These are phyloP conservation scores for Pleurotus tuber-regium DNA, from an alignment of 768 basidiomycete species.

Conservation along the genomic window DNA sequence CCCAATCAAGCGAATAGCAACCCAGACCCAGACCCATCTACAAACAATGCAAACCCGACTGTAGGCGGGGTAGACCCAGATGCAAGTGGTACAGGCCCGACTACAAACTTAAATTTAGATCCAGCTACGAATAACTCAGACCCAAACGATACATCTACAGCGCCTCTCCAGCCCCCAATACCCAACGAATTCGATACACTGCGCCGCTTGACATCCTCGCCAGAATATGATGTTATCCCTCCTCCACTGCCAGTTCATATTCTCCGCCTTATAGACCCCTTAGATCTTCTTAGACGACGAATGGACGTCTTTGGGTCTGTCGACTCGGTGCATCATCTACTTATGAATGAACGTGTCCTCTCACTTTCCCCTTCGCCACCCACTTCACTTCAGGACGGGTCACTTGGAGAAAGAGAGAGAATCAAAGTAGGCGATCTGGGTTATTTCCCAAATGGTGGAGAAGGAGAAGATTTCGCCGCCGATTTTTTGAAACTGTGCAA, in stretches of 20 bases:
- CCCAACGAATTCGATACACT: background rate
- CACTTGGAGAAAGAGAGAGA: background rate
- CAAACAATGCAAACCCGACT: too few species aligned
- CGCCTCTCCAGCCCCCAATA: background rate
- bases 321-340: background rate
- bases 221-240: background rate
- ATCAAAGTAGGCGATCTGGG: slow-evolving; percentile 1
- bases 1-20: background rate
- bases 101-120: background rate
- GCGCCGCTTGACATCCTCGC: background rate
- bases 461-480: background rate
- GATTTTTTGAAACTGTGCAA: slow-evolving; percentile 6
- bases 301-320: background rate
- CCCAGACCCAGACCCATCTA: background rate
- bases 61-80: background rate
- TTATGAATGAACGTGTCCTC: background rate
- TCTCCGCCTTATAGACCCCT: background rate
- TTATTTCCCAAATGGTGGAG: background rate
- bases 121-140: background rate
- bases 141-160: background rate
- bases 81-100: background rate
- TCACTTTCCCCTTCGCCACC: too few species aligned
- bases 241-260: background rate
- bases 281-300: background rate
- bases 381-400: background rate